These are phyloP conservation scores for Ananas comosus DNA, from an alignment of 176 grass and related monocot genomes.

Conservation along the genomic window DNA sequence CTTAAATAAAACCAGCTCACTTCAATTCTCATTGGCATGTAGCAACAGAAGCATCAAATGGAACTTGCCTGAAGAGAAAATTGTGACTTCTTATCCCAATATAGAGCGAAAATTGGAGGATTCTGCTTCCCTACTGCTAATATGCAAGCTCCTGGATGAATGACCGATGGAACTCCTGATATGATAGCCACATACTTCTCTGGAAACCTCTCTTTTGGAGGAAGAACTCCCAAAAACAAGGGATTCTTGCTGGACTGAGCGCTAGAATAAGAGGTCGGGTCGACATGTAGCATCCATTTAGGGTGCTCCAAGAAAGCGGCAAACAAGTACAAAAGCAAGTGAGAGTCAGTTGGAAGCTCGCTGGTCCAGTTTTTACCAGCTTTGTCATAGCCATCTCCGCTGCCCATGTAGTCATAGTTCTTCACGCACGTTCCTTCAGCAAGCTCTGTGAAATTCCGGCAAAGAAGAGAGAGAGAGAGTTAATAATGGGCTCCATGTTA, in stretches of 20 bases:
- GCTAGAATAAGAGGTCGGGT: constrained; percentile 83
- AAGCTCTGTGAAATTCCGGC: constrained; percentile 45
- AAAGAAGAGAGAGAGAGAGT: constrained; percentile 1
- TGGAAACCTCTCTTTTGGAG: constrained; percentile 89
- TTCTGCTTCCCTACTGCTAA: constrained; percentile 76
- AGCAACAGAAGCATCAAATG: neutral
- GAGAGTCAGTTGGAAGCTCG: constrained; percentile 85
- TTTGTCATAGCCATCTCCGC: constrained; percentile 56
- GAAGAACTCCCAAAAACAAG: constrained; percentile 90
- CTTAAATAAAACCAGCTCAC: no score
- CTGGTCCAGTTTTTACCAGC: constrained; percentile 66
- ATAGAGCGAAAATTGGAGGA: constrained; percentile 68
- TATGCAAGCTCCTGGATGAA: constrained; percentile 89
- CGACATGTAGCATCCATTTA: constrained; percentile 95
- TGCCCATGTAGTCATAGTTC: constrained; percentile 73
- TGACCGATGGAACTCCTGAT: constrained; percentile 61
- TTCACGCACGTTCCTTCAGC: constrained; percentile 95
- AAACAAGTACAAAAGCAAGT: constrained; percentile 83
- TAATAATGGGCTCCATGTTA: constrained; percentile 13
- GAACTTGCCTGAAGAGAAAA: constrained; percentile 89
- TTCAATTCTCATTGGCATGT: no score
- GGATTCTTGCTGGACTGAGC: constrained; percentile 92
- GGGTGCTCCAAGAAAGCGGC: constrained; percentile 95
- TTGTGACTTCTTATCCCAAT: constrained; percentile 94
- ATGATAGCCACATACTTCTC: constrained; percentile 96